Conservation (phyloP, 352 stramenopile species). For the Globisporangium nagaii region DNA sequence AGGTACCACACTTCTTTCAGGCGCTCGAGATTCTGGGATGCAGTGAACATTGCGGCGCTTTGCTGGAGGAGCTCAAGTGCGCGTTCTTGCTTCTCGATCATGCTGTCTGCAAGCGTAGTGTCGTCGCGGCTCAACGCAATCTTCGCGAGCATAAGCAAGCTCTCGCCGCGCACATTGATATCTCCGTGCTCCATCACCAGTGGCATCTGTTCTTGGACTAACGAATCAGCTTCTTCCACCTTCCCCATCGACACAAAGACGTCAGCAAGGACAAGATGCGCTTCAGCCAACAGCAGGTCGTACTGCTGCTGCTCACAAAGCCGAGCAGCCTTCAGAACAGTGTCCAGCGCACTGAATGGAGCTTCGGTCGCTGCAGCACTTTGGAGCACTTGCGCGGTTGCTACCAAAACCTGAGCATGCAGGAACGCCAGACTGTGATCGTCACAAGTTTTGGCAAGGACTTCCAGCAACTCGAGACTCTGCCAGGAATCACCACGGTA, state of each 20-base stretch:
- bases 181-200: slow-evolving; percentile 62
- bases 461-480: slow-evolving; percentile 34
- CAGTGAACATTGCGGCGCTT: slow-evolving; percentile 27
- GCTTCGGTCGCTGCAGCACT: slow-evolving; percentile 29
- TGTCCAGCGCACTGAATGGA: slow-evolving; percentile 43
- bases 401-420: slow-evolving; percentile 45
- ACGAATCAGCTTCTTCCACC: slow-evolving; percentile 27
- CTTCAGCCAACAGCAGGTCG: slow-evolving; percentile 50
- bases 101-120: neutral
- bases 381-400: slow-evolving; percentile 29
- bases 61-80: slow-evolving; percentile 20
- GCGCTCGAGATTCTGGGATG: slow-evolving; percentile 25
- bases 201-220: slow-evolving; percentile 59
- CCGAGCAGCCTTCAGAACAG: slow-evolving; percentile 33
- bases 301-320: slow-evolving; percentile 48
- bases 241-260: slow-evolving; percentile 60
- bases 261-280: slow-evolving; percentile 57
- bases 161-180: slow-evolving; percentile 47
- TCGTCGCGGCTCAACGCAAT: slow-evolving; percentile 27
- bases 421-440: slow-evolving; percentile 39
- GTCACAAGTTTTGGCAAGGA: slow-evolving; percentile 33
- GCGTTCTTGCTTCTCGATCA: neutral
- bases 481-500: slow-evolving; percentile 26
- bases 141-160: slow-evolving; percentile 54
- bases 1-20: slow-evolving; percentile 40